Base-by-base conservation (phyloP, 2,329 filamentous ascomycete genomes). In the Polychaeton citri region DNA sequence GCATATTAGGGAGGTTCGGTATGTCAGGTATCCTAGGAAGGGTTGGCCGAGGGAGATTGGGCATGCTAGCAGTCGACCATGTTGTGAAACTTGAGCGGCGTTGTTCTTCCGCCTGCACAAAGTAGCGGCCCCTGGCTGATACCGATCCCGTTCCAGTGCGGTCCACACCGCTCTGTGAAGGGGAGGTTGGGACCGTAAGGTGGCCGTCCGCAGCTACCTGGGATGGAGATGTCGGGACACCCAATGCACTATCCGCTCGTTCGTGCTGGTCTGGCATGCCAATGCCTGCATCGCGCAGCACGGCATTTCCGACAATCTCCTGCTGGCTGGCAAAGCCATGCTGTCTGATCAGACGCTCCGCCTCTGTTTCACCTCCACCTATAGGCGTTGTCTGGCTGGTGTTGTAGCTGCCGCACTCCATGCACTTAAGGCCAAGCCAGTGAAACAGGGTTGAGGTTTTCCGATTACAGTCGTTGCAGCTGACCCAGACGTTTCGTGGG, bases 401-500 rank as follows among this genome's bases (percentile, higher is more conserved):
- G 41, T 69, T 69, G 55, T 68, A 69, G 13, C 64, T 64, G 39
- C 68, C 65, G 49, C 66, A 77, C 48, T 69, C 59, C 33, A 65
- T 77, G 55, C 90, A 98, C 59, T 93, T 94, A 32, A 94, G 66
- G 0, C 90, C 90, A 4, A 96, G 66, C 85, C 90, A 98, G 60
- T 98, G 90, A 54, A 92, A 98, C 19, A 74, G 72, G 16, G 90
- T 85, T 16, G 81, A 81, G 42, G 81, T 87, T 54, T 86, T 87
- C 9, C 82, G 81, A 32, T 79, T 83, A 60, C 90, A 98, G 61
- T 98, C 90, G 55, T 98, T 96, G 60, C 90, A 98, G 42, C 87
- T 75, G 34, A 96, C 75, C 43, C 87, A 74, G 10, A 86, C 88
- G 43, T 77, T 44, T 31, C 53, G 43, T 17, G 55, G 55, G 5